Evolutionary conservation across 73 alveolate species (phyloP).

Genomic region (Diophrys sp.): DNA sequence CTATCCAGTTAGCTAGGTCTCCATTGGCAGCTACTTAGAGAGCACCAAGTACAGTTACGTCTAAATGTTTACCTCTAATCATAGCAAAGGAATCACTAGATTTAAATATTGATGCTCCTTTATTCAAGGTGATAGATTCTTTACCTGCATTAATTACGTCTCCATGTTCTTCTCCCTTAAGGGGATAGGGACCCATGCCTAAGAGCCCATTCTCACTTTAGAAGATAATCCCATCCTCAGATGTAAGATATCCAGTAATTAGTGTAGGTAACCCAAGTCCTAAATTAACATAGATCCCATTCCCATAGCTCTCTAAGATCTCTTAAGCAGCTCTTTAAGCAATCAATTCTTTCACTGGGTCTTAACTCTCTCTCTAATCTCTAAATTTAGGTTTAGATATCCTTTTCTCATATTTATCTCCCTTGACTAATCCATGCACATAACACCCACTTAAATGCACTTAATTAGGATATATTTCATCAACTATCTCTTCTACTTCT

Average conservation of each 20-base stretch:
- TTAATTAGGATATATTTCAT: conserved; percentile 65
- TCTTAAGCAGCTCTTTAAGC: conserved; percentile 75
- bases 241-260: conserved; percentile 51
- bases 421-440: conserved; percentile 43
- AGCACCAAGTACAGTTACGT: conserved; percentile 67
- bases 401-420: conserved; percentile 53
- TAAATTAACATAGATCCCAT: conserved; percentile 80
- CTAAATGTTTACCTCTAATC: conserved; percentile 81
- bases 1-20: conserved; percentile 90
- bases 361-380: neutral
- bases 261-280: conserved; percentile 92
- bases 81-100: conserved; percentile 80
- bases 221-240: conserved; percentile 47
- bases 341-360: conserved; percentile 34
- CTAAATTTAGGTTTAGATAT: conserved; percentile 21
- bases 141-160: conserved; percentile 84
- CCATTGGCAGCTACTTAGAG: conserved; percentile 72
- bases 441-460: conserved; percentile 49
- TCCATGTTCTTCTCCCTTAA: conserved; percentile 64
- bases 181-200: conserved; percentile 88
- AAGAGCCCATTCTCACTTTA: conserved; percentile 89
- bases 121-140: conserved; percentile 69
- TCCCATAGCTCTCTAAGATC: conserved; percentile 26
- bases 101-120: conserved; percentile 76
- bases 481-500: conserved; percentile 83